Conservation (phyloP, 176 grass and related monocot genomes). For the Alopecurus myosuroides region DNA sequence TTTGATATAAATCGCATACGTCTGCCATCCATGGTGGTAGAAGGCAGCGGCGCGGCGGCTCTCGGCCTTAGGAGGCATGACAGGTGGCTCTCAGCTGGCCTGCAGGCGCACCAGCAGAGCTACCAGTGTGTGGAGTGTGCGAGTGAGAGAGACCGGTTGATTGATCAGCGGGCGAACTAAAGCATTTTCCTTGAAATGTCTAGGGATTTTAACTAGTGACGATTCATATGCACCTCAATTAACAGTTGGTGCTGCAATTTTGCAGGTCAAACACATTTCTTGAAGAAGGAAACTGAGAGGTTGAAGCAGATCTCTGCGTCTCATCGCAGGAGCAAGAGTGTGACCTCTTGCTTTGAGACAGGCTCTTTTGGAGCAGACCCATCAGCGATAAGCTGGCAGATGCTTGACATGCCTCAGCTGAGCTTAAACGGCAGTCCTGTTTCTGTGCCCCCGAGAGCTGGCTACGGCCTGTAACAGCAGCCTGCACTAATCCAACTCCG, state of each 20-base stretch:
- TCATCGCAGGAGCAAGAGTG: conserved; percentile 83
- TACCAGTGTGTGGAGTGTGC: too few relatives aligned
- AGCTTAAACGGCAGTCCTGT: conserved; percentile 39
- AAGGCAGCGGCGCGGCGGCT: too few relatives aligned
- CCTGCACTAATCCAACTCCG: neutral
- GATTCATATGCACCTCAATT: neutral
- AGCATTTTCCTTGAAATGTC: neutral
- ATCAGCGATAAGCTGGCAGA: conserved; percentile 56
- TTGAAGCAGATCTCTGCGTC: conserved; percentile 53
- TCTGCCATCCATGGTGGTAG: too few relatives aligned
- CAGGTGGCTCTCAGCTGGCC: too few relatives aligned
- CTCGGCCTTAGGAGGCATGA: too few relatives aligned
- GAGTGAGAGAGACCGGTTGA: too few relatives aligned
- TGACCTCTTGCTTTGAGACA: conserved; percentile 45
- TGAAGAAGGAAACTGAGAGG: conserved; percentile 86
- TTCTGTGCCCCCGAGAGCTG: conserved; percentile 20
- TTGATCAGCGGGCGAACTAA: neutral
- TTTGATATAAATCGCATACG: neutral
- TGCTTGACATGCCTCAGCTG: conserved; percentile 69
- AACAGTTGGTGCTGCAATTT: conserved; percentile 11
- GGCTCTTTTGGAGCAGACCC: conserved; percentile 23
- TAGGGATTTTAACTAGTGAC: neutral
- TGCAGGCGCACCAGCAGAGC: too few relatives aligned
- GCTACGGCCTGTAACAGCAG: conserved; percentile 26
- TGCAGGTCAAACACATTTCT: conserved; percentile 63